These are phyloP conservation scores for Eudorina sp. DNA, from an alignment of 139 green algal species.

Conservation along the genomic window DNA sequence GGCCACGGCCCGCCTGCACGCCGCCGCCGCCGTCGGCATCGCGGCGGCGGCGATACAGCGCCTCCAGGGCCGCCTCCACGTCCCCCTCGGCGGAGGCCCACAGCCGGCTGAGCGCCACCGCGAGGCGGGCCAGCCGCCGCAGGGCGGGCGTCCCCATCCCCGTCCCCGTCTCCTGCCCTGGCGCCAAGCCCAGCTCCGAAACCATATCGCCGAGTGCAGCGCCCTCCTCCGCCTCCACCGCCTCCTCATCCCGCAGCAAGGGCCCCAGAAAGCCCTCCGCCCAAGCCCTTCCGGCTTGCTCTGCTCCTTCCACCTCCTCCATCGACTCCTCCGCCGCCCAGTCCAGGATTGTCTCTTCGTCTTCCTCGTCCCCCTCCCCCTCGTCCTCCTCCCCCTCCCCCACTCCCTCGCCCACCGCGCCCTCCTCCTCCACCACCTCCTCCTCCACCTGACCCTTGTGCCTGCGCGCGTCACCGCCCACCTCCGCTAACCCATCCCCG, in stretches of 20 bases:
- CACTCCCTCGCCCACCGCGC: background rate
- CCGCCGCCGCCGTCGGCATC: background rate
- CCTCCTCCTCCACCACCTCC: background rate
- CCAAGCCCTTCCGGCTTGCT: background rate
- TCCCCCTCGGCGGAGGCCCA: background rate
- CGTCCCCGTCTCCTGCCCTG: background rate
- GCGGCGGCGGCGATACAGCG: background rate
- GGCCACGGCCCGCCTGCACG: too few relatives aligned
- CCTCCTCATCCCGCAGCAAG: background rate
- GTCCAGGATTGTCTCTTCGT: background rate
- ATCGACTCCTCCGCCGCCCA: background rate
- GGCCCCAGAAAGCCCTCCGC: background rate
- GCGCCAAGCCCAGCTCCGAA: background rate
- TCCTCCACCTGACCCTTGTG: background rate
- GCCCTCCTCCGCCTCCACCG: background rate
- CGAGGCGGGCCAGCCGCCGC: background rate
- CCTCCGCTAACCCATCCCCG: background rate
- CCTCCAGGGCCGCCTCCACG: background rate
- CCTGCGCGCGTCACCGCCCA: background rate
- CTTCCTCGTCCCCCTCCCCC: background rate
- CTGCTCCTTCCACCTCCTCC: background rate
- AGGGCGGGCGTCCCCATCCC: background rate
- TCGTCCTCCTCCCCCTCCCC: background rate
- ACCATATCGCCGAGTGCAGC: background rate
- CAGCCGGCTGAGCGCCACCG: background rate